Conservation (phyloP, 2,329 filamentous ascomycete species). For the Fusarium sp. region DNA sequence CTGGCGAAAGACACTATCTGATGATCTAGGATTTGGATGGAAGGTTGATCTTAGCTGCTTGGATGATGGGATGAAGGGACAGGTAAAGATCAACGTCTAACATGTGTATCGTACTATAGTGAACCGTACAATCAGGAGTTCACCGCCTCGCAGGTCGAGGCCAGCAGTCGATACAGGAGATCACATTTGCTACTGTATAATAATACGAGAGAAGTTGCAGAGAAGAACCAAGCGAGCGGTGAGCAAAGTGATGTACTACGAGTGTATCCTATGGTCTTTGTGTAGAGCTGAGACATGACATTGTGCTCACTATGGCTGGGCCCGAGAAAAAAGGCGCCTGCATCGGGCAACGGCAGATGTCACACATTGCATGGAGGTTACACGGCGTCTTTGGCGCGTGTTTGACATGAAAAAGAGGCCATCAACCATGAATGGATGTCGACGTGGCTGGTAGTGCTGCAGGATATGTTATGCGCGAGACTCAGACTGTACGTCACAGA, state of each 20-base stretch:
- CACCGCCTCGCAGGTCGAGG: slow-evolving; percentile 38
- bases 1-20: slow-evolving; percentile 21
- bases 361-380: slow-evolving; percentile 7
- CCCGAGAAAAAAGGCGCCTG: slow-evolving; percentile 27
- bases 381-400: slow-evolving; percentile 5
- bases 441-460: slow-evolving; percentile 34
- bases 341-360: slow-evolving; percentile 12
- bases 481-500: slow-evolving; percentile 27
- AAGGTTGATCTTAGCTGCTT: slow-evolving; percentile 33
- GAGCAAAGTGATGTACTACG: slow-evolving; percentile 32
- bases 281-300: slow-evolving; percentile 24
- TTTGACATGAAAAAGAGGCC: slow-evolving; percentile 17
- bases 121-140: slow-evolving; percentile 25
- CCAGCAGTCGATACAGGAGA: slow-evolving; percentile 31
- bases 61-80: slow-evolving; percentile 29
- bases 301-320: slow-evolving; percentile 3
- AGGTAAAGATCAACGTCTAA: slow-evolving; percentile 29
- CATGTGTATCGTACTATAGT: slow-evolving; percentile 28
- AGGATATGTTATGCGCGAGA: slow-evolving; percentile 14
- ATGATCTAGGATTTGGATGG: slow-evolving; percentile 32
- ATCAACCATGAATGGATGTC: slow-evolving; percentile 10
- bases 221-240: slow-evolving; percentile 20
- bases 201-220: neutral
- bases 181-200: slow-evolving; percentile 3
- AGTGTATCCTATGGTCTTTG: neutral